Conservation (phyloP, 331 rosid genomes). For the Prunus yedoensis region DNA sequence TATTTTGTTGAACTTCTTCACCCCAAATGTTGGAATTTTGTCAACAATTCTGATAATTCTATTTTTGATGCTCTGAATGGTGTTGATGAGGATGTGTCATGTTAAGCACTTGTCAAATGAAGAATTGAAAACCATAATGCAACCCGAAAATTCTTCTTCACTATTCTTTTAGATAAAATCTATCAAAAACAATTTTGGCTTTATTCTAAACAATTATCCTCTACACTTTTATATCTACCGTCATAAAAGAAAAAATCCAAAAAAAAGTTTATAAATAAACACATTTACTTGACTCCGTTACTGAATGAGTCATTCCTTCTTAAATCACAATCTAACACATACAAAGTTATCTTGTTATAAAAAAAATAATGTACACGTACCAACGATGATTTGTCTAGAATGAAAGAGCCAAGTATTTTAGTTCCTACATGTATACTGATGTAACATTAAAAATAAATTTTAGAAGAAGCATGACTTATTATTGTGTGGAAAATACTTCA, state of each 20-base stretch:
- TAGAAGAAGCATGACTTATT: no score
- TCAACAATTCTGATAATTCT: constrained; percentile 1
- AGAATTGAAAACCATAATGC: neutral
- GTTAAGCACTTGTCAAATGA: neutral
- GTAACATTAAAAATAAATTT: no score
- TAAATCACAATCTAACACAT: no score
- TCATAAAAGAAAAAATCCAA: neutral
- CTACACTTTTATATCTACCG: neutral
- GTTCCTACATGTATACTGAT: no score
- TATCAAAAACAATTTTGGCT: neutral
- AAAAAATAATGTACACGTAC: no score
- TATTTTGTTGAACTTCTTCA: neutral
- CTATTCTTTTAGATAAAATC: constrained; percentile 3
- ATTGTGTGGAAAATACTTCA: no score
- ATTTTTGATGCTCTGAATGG: neutral
- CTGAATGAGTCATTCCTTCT: no score
- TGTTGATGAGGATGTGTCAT: neutral
- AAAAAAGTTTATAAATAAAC: no score
- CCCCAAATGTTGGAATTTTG: neutral
- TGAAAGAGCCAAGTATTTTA: no score
- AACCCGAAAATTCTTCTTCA: neutral
- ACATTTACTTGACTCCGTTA: no score
- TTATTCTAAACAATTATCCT: neutral
- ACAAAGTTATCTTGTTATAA: no score
- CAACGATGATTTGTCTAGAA: no score